Conservation (phyloP, 2,329 filamentous ascomycete genomes). For the Aphanocladium album region DNA sequence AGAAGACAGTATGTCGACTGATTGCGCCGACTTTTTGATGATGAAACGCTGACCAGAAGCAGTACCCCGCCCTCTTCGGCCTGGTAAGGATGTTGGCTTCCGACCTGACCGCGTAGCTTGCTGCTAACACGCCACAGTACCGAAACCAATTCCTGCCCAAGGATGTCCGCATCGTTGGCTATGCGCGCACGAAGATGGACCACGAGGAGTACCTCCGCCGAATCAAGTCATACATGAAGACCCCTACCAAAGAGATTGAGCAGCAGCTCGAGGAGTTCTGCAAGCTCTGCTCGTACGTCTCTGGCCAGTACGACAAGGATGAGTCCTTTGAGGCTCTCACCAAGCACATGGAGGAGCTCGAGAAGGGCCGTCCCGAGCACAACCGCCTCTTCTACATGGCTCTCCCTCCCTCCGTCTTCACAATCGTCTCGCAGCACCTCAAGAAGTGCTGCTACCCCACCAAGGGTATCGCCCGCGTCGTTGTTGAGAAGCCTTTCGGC, state of each 20-base stretch:
- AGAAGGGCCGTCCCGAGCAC: conserved; percentile 74
- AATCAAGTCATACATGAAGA: conserved; percentile 98
- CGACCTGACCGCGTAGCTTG: background rate
- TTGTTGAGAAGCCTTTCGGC: conserved; percentile 99
- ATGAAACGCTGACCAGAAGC: conserved; percentile 22
- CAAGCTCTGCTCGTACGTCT: conserved; percentile 82
- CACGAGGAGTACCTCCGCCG: conserved; percentile 90
- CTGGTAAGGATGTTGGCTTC: conserved; percentile 61
- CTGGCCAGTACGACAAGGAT: conserved; percentile 97
- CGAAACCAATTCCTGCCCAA: conserved; percentile 98
- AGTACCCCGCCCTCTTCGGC: conserved; percentile 97
- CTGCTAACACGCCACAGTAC: conserved; percentile 54
- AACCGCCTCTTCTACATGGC: conserved; percentile 99
- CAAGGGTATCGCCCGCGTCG: conserved; percentile 86
- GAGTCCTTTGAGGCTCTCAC: conserved; percentile 85
- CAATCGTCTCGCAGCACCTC: conserved; percentile 91
- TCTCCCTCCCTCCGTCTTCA: conserved; percentile 95
- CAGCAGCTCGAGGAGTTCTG: conserved; percentile 90
- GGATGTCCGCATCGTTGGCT: conserved; percentile 94
- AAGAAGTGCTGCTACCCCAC: conserved; percentile 96
- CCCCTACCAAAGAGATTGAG: conserved; percentile 94
- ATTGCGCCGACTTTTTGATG: conserved; percentile 12
- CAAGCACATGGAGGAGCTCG: conserved; percentile 79
- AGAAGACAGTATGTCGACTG: conserved; percentile 78
- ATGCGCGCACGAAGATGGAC: conserved; percentile 99